These are phyloP conservation scores for Vitis rotundifolia DNA, from an alignment of 164 flowering plant genomes.

Conservation along the genomic window DNA sequence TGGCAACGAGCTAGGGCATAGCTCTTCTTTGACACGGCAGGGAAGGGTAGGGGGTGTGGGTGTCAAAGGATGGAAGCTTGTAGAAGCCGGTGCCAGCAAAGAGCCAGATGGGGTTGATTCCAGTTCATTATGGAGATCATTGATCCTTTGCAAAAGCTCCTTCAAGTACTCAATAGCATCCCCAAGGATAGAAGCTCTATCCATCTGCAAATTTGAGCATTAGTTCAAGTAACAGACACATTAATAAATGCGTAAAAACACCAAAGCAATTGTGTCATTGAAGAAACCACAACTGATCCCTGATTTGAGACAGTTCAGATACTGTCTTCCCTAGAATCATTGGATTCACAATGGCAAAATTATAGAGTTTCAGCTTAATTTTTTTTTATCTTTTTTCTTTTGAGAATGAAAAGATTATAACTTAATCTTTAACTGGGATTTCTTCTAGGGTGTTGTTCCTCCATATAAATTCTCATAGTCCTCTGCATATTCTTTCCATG, in stretches of 20 bases:
- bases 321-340: background rate
- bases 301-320: background rate
- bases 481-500: no score
- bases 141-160: constrained; percentile 65
- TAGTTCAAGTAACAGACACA: background rate
- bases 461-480: no score
- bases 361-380: background rate
- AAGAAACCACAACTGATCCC: background rate
- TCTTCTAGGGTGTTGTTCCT: no score
- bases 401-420: no score
- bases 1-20: constrained; percentile 49
- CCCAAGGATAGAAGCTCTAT: constrained; percentile 77
- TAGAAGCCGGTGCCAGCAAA: constrained; percentile 28
- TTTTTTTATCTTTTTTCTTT: no score
- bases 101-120: constrained; percentile 58
- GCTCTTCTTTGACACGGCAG: constrained; percentile 63
- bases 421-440: no score
- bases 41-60: constrained; percentile 55
- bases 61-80: constrained; percentile 54
- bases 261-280: background rate
- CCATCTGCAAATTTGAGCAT: constrained; percentile 49
- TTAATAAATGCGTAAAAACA: background rate
- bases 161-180: constrained; percentile 78
- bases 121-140: constrained; percentile 59
- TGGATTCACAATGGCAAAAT: background rate